These are phyloP conservation scores for Agapanthus africanus DNA, from an alignment of 106 monocot species.

Conservation along the genomic window DNA sequence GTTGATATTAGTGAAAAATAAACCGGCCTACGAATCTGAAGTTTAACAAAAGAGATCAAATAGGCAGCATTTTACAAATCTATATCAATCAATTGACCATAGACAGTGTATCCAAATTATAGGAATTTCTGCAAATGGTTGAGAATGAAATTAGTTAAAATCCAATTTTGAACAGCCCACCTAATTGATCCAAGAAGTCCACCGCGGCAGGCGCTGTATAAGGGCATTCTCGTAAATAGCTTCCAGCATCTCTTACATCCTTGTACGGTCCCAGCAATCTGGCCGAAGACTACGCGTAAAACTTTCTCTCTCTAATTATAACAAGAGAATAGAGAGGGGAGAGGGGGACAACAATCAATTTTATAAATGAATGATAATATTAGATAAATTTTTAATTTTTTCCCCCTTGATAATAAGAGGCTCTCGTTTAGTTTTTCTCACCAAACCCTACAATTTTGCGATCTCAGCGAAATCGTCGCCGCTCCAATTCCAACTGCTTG, in stretches of 20 bases:
- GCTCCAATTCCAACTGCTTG: background rate
- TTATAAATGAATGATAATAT: background rate
- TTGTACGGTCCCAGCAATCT: background rate
- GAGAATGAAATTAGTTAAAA: too few relatives aligned
- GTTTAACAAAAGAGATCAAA: too few relatives aligned
- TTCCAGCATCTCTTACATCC: too few relatives aligned
- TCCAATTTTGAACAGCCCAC: too few relatives aligned
- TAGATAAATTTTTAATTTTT: too few relatives aligned
- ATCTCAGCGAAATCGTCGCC: background rate
- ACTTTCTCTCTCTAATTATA: background rate
- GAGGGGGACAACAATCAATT: background rate
- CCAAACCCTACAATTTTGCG: background rate
- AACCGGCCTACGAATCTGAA: too few relatives aligned
- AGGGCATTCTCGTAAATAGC: slow-evolving; percentile 7
- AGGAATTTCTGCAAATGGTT: too few relatives aligned
- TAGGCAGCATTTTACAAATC: too few relatives aligned
- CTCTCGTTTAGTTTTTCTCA: background rate
- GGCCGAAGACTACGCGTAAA: background rate
- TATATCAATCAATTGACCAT: too few relatives aligned
- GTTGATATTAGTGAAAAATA: too few relatives aligned
- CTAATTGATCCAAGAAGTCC: background rate
- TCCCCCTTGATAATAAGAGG: background rate
- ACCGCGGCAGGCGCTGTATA: background rate
- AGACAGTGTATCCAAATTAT: too few relatives aligned
- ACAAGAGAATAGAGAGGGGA: background rate